A percentile compares a stretch with the other conserved stretches of the same genome.
phyloP scores from a whole-genome alignment of 2,329 filamentous ascomycete genomes.

The Leptographium galeiforme region DNA sequence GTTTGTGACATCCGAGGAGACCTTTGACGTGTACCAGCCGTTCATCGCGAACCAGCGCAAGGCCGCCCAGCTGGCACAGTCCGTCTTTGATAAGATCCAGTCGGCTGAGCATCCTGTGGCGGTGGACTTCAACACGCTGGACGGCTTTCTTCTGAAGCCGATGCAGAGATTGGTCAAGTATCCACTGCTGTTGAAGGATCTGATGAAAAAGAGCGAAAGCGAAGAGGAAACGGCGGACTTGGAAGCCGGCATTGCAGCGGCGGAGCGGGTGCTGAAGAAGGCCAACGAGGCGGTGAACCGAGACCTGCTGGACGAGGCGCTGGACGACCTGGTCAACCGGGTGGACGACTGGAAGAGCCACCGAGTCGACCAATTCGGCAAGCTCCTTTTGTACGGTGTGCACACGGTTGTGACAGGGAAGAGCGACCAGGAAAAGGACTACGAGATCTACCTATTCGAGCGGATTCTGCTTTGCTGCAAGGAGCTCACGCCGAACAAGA shows the following conservation, averaged over 20 bases:
- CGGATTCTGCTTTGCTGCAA: slow-evolving; percentile 94
- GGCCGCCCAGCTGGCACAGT: slow-evolving; percentile 71
- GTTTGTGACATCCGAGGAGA: slow-evolving; percentile 72
- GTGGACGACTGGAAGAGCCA: slow-evolving; percentile 98
- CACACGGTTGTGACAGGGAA: slow-evolving; percentile 85
- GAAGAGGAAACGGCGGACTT: slow-evolving; percentile 60
- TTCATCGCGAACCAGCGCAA: slow-evolving; percentile 96
- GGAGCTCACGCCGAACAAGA: slow-evolving; percentile 76
- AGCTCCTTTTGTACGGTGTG: slow-evolving; percentile 74
- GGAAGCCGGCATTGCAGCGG: slow-evolving; percentile 61
- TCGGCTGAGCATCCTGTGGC: slow-evolving; percentile 67
- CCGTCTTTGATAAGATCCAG: slow-evolving; percentile 77
- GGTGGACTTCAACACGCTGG: slow-evolving; percentile 72
- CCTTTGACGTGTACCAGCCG: slow-evolving; percentile 86
- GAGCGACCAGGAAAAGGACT: slow-evolving; percentile 90
- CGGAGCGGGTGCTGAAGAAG: slow-evolving; percentile 66
- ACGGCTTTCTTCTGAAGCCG: slow-evolving; percentile 88
- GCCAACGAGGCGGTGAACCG: slow-evolving; percentile 87
- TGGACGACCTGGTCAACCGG: slow-evolving; percentile 65
- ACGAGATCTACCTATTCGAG: slow-evolving; percentile 95
- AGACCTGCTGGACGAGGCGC: slow-evolving; percentile 69
- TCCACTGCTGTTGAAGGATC: slow-evolving; percentile 77
- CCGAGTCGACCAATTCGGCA: slow-evolving; percentile 79
- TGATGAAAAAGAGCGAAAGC: slow-evolving; percentile 74
- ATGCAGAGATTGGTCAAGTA: slow-evolving; percentile 96